A percentile compares a stretch with the other conserved stretches of the same genome.
These are phyloP conservation scores for Ogataea allantospora DNA, from an alignment of 805 yeast species.

Conservation along the genomic window DNA sequence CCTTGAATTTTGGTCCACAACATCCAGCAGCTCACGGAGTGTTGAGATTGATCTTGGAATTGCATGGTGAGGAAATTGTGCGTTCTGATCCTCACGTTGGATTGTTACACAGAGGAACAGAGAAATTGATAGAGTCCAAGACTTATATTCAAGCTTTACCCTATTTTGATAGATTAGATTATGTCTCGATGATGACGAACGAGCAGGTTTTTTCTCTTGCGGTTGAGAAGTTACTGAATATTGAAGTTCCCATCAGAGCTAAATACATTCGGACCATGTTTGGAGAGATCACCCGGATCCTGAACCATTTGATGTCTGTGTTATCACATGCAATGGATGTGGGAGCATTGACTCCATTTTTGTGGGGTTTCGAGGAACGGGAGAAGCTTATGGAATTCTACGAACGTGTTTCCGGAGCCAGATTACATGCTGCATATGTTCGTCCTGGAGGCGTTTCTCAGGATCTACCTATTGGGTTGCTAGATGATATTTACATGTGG, in stretches of 20 bases:
- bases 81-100: constrained; percentile 91
- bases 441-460: constrained; percentile 93
- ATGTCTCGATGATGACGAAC: constrained; percentile 86
- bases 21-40: constrained; percentile 97
- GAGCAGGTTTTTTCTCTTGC: constrained; percentile 83
- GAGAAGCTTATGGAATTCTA: constrained; percentile 91
- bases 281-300: constrained; percentile 81
- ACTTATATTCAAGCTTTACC: constrained; percentile 88
- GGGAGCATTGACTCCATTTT: constrained; percentile 88
- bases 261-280: constrained; percentile 82
- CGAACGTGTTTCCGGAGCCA: constrained; percentile 87
- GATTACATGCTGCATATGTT: constrained; percentile 83
- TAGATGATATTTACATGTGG: constrained; percentile 94
- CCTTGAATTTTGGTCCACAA: constrained; percentile 89
- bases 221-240: constrained; percentile 77
- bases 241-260: constrained; percentile 83
- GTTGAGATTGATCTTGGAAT: constrained; percentile 77
- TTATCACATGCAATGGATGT: constrained; percentile 91
- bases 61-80: constrained; percentile 85
- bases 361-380: constrained; percentile 94
- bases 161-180: constrained; percentile 83
- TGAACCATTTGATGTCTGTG: constrained; percentile 84
- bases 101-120: constrained; percentile 83
- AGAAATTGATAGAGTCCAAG: constrained; percentile 81
- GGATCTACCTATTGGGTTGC: constrained; percentile 80